A percentile compares a stretch with the other conserved stretches of the same genome.
Evolutionary conservation across 495 filamentous ascomycete species (phyloP).

Genomic region (Glarea lozoyensis): DNA sequence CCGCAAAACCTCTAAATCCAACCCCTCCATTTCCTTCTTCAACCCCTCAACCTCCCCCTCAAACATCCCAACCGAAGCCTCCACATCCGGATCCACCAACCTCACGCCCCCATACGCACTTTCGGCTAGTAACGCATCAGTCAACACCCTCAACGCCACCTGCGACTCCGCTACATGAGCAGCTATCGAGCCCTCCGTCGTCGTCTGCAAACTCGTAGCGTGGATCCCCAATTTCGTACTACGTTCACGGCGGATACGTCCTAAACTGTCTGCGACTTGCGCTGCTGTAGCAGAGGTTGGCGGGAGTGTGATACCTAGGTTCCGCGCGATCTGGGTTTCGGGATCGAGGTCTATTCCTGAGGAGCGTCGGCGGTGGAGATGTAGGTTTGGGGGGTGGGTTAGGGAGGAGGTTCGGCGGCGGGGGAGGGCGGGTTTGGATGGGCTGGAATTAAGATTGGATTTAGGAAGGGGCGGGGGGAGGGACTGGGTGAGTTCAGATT

Average conservation of each 20-base stretch:
- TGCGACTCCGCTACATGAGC: slow-evolving; percentile 30
- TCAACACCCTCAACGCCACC: slow-evolving; percentile 29
- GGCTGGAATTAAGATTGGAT: slow-evolving; percentile 3
- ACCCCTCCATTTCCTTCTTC: slow-evolving; percentile 17
- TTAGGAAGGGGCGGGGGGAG: no score
- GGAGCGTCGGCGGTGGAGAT: slow-evolving; percentile 21
- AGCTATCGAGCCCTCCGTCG: slow-evolving; percentile 26
- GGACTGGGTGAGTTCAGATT: no score
- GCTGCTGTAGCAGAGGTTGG: slow-evolving; percentile 9
- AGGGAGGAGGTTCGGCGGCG: slow-evolving; percentile 13
- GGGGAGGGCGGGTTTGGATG: slow-evolving; percentile 9
- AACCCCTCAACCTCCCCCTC: slow-evolving; percentile 27
- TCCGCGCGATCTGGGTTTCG: slow-evolving; percentile 18
- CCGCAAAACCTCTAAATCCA: slow-evolving; percentile 22
- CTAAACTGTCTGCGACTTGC: slow-evolving; percentile 7
- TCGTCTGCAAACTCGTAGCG: slow-evolving; percentile 27
- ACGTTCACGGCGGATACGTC: slow-evolving; percentile 24
- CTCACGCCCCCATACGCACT: slow-evolving; percentile 27
- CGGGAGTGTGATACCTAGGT: slow-evolving; percentile 20
- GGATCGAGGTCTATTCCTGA: slow-evolving; percentile 20
- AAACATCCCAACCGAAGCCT: slow-evolving; percentile 26
- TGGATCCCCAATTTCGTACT: slow-evolving; percentile 27
- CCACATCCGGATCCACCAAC: slow-evolving; percentile 33
- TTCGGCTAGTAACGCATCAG: slow-evolving; percentile 34
- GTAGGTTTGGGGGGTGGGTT: slow-evolving; percentile 2